Conservation (phyloP, 225 moss, liverwort and hornwort species). For the Marchantia paleacea region DNA sequence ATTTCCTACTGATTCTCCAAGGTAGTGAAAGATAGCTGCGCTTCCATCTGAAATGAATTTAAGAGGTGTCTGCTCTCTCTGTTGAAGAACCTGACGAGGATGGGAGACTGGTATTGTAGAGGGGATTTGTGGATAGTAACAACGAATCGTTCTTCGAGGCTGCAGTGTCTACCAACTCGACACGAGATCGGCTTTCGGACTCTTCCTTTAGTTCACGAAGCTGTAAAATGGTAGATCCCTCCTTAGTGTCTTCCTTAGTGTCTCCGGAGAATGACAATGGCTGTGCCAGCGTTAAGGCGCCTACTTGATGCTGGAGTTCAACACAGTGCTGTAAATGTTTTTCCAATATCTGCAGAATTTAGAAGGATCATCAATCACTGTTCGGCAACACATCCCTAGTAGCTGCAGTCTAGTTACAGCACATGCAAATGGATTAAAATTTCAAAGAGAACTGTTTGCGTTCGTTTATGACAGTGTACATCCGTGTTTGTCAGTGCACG, state of each 20-base stretch:
- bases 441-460: neutral
- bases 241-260: neutral
- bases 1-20: neutral
- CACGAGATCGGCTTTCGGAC: neutral
- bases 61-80: neutral
- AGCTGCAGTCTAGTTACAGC: too few relatives aligned
- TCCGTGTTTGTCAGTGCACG: neutral
- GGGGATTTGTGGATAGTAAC: conserved; percentile 12
- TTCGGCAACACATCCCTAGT: neutral
- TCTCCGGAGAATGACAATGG: neutral
- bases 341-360: conserved; percentile 23
- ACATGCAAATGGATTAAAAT: neutral
- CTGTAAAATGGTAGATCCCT: neutral
- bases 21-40: neutral
- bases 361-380: neutral
- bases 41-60: neutral
- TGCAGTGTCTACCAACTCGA: neutral
- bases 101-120: neutral
- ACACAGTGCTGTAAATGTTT: conserved; percentile 18
- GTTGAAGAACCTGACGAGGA: conserved; percentile 4
- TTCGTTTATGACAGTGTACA: neutral
- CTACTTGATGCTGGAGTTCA: conserved; percentile 21
- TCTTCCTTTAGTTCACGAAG: neutral
- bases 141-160: neutral
- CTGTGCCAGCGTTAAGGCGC: neutral